phyloP scores from a whole-genome alignment of 192 early-diverging fungal genomes.

The Podila epicladia region DNA sequence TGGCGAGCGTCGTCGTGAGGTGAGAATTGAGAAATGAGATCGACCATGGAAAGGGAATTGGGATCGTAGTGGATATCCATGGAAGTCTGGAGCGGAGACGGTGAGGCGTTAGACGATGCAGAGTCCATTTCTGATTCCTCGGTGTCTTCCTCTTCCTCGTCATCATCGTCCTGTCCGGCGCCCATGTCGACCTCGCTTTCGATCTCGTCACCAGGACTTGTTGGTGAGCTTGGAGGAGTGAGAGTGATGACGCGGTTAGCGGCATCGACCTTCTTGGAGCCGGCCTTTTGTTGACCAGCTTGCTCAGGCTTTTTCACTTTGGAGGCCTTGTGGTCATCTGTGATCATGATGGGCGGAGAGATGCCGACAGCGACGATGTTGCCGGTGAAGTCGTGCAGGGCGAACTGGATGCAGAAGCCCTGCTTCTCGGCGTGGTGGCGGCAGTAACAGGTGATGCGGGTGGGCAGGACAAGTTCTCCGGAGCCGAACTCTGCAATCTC shows the following conservation, averaged over 20 bases:
- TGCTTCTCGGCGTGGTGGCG: slow-evolving; percentile 94
- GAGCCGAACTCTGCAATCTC: slow-evolving; percentile 88
- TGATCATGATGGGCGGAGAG: slow-evolving; percentile 95
- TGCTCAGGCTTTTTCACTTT: slow-evolving; percentile 62
- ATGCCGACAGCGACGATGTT: slow-evolving; percentile 78
- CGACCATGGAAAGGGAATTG: slow-evolving; percentile 38
- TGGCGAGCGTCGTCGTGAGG: slow-evolving; percentile 33
- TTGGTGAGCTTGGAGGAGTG: slow-evolving; percentile 47
- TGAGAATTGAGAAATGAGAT: slow-evolving; percentile 49
- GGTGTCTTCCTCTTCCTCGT: slow-evolving; percentile 32
- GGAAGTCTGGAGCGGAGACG: slow-evolving; percentile 31
- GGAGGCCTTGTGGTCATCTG: slow-evolving; percentile 96
- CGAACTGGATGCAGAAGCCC: slow-evolving; percentile 91
- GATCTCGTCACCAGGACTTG: slow-evolving; percentile 30
- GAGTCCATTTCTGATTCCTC: slow-evolving; percentile 42
- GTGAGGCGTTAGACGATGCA: slow-evolving; percentile 39
- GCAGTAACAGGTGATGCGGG: slow-evolving; percentile 97
- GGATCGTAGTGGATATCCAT: slow-evolving; percentile 50
- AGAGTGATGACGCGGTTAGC: slow-evolving; percentile 30
- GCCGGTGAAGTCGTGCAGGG: slow-evolving; percentile 73
- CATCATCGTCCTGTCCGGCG: slow-evolving; percentile 32
- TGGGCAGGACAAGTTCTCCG: slow-evolving; percentile 90
- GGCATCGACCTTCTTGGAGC: slow-evolving; percentile 11
- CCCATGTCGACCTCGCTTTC: slow-evolving; percentile 50
- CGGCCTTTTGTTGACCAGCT: slow-evolving; percentile 11